Percentiles rank a stretch among this genome's conserved stretches.
Conservation (phyloP, 2,329 filamentous ascomycete species). For the Tolypocladium tundrense region DNA sequence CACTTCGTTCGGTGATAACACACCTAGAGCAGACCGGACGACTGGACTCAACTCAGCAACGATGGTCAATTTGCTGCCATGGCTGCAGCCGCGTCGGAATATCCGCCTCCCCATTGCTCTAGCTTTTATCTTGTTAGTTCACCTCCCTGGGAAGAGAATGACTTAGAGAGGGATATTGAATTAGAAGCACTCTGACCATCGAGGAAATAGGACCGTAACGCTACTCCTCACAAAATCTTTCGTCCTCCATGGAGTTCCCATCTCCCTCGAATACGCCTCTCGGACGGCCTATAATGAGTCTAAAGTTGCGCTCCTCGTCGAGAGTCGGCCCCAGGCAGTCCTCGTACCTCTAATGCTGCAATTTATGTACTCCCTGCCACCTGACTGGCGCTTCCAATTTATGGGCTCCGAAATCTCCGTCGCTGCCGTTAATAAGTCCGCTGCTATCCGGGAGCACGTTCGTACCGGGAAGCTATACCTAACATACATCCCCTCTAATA, state of each 20-base stretch:
- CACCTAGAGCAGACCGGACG: no score
- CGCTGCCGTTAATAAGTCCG: constrained; percentile 29
- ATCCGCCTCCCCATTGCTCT: no score
- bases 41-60: no score
- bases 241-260: neutral
- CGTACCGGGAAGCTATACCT: constrained; percentile 38
- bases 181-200: neutral
- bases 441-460: constrained; percentile 34
- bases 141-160: no score
- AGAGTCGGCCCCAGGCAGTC: constrained; percentile 36
- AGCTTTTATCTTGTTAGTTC: no score
- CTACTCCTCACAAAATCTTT: no score
- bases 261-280: neutral
- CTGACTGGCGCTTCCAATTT: constrained; percentile 47
- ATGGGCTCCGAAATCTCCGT: constrained; percentile 40
- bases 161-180: no score
- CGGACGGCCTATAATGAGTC: neutral
- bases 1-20: no score
- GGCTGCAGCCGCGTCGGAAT: no score
- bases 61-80: no score
- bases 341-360: constrained; percentile 44
- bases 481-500: constrained; percentile 39
- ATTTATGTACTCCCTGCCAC: constrained; percentile 44
- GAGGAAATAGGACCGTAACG: neutral
- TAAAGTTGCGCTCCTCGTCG: constrained; percentile 45